Conservation (phyloP, 202 grass and related monocot genomes). For the Carex arenaria region DNA sequence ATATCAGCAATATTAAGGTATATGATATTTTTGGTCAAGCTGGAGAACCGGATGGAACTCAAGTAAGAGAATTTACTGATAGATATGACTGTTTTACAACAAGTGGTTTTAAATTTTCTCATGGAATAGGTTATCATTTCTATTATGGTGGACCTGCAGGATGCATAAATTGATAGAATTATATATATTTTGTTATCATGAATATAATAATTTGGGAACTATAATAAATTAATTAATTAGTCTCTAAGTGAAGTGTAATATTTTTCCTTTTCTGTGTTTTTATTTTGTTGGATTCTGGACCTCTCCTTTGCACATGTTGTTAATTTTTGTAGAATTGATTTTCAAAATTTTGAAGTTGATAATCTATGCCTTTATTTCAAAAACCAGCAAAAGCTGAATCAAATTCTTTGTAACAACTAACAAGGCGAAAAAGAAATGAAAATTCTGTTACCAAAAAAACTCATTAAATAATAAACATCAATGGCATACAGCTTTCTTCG, state of each 20-base stretch:
- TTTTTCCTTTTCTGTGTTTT: not conserved
- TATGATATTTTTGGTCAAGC: not conserved
- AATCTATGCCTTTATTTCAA: too few species aligned
- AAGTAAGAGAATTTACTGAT: not conserved
- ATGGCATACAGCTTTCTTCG: too few species aligned
- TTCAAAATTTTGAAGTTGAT: too few species aligned
- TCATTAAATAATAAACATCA: too few species aligned
- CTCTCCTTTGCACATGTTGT: too few species aligned
- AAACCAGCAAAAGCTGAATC: too few species aligned
- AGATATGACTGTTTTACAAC: not conserved
- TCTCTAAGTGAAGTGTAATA: not conserved
- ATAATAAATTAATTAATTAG: not conserved
- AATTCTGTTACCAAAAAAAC: too few species aligned
- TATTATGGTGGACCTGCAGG: constrained; percentile 10
- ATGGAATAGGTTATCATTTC: not conserved
- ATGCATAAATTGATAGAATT: constrained; percentile 1
- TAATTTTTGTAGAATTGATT: too few species aligned
- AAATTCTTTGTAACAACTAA: too few species aligned
- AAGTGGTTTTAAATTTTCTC: not conserved
- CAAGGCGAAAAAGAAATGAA: too few species aligned
- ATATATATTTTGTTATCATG: not conserved
- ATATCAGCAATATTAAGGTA: constrained; percentile 8
- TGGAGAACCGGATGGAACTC: not conserved
- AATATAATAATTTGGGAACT: not conserved
- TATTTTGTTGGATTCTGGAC: not conserved